Evolutionary conservation across 129 eudicot species (phyloP).

Genomic region (Flaveria bidentis): DNA sequence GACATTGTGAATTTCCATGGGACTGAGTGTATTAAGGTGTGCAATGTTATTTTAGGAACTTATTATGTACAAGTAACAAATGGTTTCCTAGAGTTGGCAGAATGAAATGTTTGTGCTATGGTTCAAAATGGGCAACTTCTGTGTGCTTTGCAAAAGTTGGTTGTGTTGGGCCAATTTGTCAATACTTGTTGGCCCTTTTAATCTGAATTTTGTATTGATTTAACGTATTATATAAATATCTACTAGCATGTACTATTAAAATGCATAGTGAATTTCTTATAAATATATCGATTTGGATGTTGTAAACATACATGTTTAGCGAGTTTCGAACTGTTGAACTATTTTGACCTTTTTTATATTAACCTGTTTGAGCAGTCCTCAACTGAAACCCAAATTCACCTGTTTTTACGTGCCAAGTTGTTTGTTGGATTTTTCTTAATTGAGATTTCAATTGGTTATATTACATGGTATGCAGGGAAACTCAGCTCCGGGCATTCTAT

Average conservation of each 20-base stretch:
- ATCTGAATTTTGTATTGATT: not conserved
- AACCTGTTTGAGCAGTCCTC: not conserved
- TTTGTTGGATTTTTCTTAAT: not conserved
- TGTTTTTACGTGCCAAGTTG: not conserved
- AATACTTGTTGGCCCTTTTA: not conserved
- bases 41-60: not conserved
- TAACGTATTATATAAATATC: not conserved
- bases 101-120: not conserved
- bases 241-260: not conserved
- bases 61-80: not conserved
- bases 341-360: not conserved
- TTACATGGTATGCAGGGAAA: constrained; percentile 63
- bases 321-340: not conserved
- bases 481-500: constrained; percentile 93
- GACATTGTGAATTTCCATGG: not conserved
- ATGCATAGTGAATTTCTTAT: not conserved
- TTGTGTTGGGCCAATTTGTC: not conserved
- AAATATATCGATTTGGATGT: not conserved
- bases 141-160: not conserved
- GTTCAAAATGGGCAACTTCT: not conserved
- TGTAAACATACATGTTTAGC: constrained; percentile 4
- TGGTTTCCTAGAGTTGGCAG: constrained; percentile 15
- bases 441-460: constrained; percentile 10
- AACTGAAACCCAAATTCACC: not conserved
- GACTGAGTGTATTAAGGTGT: not conserved